Conservation (phyloP, 2,329 filamentous ascomycete genomes). For the Ceratocystis variospora region DNA sequence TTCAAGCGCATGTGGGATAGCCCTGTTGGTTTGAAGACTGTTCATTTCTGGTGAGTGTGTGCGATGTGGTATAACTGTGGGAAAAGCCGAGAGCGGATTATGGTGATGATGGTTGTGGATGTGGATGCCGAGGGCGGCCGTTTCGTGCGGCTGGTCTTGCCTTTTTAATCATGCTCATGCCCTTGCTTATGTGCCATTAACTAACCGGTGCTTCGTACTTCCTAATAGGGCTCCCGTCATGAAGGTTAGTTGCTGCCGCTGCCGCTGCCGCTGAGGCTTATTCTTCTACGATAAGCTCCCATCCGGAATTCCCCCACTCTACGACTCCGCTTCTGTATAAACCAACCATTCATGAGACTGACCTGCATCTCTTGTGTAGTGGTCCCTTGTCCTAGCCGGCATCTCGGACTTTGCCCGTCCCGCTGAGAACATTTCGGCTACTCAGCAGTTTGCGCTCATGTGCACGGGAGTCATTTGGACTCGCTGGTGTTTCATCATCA, state of each 20-base stretch:
- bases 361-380: slow-evolving; percentile 35
- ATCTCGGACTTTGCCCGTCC: slow-evolving; percentile 84
- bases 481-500: slow-evolving; percentile 95
- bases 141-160: not conserved
- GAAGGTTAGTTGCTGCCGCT: slow-evolving; percentile 38
- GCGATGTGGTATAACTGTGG: not conserved
- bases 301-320: not conserved
- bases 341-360: not conserved
- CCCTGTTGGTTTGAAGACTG: slow-evolving; percentile 73
- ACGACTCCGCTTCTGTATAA: not conserved
- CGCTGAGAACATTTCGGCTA: slow-evolving; percentile 81
- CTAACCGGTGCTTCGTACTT: not conserved
- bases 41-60: slow-evolving; percentile 80
- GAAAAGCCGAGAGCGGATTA: too few relatives aligned
- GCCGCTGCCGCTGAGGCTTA: not conserved
- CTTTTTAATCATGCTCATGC: not conserved
- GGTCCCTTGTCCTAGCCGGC: slow-evolving; percentile 84
- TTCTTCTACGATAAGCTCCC: not conserved
- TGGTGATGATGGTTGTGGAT: too few relatives aligned
- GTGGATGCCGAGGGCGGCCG: not conserved
- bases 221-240: slow-evolving; percentile 71
- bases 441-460: slow-evolving; percentile 81
- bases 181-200: not conserved
- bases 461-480: slow-evolving; percentile 95
- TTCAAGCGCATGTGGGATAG: slow-evolving; percentile 75